Base-by-base conservation (phyloP, 2,329 filamentous ascomycete genomes). In the Aspergillus terreus region DNA sequence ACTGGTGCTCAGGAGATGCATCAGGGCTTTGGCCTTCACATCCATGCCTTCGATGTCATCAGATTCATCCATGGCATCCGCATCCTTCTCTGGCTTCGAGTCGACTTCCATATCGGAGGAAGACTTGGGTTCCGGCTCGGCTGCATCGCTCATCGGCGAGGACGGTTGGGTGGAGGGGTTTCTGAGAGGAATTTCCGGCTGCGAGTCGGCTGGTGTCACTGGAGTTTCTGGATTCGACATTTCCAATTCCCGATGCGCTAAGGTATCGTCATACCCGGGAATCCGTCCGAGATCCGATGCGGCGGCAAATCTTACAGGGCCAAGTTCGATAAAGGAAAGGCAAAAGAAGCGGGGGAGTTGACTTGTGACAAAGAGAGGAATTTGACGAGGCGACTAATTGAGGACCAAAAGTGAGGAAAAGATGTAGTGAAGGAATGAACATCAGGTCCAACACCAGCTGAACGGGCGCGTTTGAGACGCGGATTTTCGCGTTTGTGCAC, bases 1-100 rank as follows among this genome's bases (percentile, higher is more conserved):
- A 54, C 74, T 76, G 1, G 74, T 76, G 49, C 76, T 73, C 35
- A 77, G 56, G 25, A 77, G 54, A 53, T 75, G 73, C 54, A 74
- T 76, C 44, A 76, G 59, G 6, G 72, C 74, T 50, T 71, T 73
- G 2, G 73, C 69, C 54, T 75, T 73, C 17, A 64, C 62, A 56
- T 76, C 72, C 68, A 76, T 71, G 6, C 64, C 72, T 47, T 75
- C 72, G 2, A 58, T 59, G 51, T 63, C 60, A 12, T 68, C 65
- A 3, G 42, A 44, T 3, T 23, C 10, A n/a, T 40, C 56, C 52
- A 35, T 62, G 46, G 46, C 58, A 45, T 6, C 54, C 40, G 49
- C 19, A 42, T 42, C 48, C 25, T 50, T 55, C 42, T 48, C 50
- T 23, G 43, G 30, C 10, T 49, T 33, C 59, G 33, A 15, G n/a